These are phyloP conservation scores for Geopyxis carbonaria DNA, from an alignment of 495 filamentous ascomycete species.

Conservation along the genomic window DNA sequence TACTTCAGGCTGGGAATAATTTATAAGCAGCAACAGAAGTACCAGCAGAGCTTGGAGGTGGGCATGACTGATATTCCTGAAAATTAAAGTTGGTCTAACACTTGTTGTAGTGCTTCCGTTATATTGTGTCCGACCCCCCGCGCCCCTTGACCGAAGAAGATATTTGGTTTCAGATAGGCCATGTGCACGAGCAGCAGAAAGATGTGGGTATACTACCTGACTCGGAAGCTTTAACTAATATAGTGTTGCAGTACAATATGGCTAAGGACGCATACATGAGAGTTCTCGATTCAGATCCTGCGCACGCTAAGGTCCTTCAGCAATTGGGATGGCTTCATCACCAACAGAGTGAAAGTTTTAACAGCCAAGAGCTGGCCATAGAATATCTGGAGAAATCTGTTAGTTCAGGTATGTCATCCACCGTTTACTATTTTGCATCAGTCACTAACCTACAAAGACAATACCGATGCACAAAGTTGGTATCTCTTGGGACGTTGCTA, in stretches of 20 bases:
- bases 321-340: constrained; percentile 97
- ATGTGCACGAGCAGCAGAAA: constrained; percentile 98
- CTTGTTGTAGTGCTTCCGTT: constrained; percentile 87
- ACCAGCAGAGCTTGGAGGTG: constrained; percentile 79
- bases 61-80: constrained; percentile 12
- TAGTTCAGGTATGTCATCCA: constrained; percentile 54
- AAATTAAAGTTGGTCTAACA: constrained; percentile 22
- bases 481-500: constrained; percentile 95
- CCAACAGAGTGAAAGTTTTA: constrained; percentile 76
- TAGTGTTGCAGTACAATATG: constrained; percentile 84
- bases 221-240: constrained; percentile 16
- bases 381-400: constrained; percentile 97
- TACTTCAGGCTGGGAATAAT: constrained; percentile 98
- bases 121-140: constrained; percentile 87
- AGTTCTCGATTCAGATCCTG: constrained; percentile 86
- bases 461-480: constrained; percentile 93
- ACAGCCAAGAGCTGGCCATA: constrained; percentile 86
- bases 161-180: constrained; percentile 99
- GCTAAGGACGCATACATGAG: constrained; percentile 83
- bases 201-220: constrained; percentile 50
- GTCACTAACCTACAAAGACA: constrained; percentile 39
- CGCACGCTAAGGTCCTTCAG: constrained; percentile 94
- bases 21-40: constrained; percentile 97
- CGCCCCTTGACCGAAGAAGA: constrained; percentile 91
- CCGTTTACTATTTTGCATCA: constrained; percentile 8